Percentiles rank a stretch among this genome's conserved stretches.
phyloP scores from a whole-genome alignment of 495 filamentous ascomycete genomes.

The Penicillium egyptiacum region DNA sequence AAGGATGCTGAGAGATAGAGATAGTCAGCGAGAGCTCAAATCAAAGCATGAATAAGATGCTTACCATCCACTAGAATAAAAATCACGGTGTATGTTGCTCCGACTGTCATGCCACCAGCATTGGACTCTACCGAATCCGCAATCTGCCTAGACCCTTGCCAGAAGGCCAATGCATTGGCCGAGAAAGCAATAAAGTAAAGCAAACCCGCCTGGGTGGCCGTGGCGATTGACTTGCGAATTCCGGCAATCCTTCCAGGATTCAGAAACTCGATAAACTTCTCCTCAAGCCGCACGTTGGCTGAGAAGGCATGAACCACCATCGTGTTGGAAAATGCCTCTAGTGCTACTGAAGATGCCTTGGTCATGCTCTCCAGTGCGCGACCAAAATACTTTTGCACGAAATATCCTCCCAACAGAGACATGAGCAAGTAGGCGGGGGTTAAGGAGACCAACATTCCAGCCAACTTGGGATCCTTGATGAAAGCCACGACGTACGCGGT shows the following conservation, averaged over 20 bases:
- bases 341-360: conserved; percentile 45
- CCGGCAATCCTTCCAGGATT: conserved; percentile 43
- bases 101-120: conserved; percentile 44
- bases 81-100: conserved; percentile 61
- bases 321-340: conserved; percentile 43
- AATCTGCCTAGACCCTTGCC: conserved; percentile 57
- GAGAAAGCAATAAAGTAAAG: conserved; percentile 64
- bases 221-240: conserved; percentile 54
- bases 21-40: conserved; percentile 11
- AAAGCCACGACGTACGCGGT: conserved; percentile 63
- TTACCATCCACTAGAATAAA: conserved; percentile 61
- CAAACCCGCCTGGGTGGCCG: conserved; percentile 56
- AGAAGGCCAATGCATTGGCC: conserved; percentile 64
- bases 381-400: conserved; percentile 56
- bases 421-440: conserved; percentile 64
- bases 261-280: conserved; percentile 49
- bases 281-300: conserved; percentile 46
- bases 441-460: conserved; percentile 49
- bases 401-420: conserved; percentile 57
- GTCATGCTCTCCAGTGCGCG: conserved; percentile 47
- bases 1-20: conserved; percentile 46
- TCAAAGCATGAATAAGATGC: neutral
- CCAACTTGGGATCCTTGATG: conserved; percentile 48
- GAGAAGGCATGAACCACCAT: conserved; percentile 48
- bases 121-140: conserved; percentile 42